Evolutionary conservation across 2,329 filamentous ascomycete genomes (phyloP), one percentile per base, ranked within the genome.

Genomic region (Nannizziopsis arthrosporioides): DNA sequence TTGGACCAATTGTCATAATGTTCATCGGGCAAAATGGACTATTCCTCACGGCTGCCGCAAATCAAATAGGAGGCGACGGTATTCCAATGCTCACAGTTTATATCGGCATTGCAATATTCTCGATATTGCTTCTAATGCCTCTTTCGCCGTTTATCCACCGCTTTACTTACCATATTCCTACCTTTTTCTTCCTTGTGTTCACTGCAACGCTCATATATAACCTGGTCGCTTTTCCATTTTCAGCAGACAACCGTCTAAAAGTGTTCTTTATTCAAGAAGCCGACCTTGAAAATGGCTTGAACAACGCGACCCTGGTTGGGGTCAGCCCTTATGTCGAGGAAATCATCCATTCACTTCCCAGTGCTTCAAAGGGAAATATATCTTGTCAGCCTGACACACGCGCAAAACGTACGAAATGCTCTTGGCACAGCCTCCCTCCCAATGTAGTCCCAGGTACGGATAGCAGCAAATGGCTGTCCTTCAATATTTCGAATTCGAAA

Each of bases 201-300:
- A 59, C 78, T 18, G 85, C 74, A 27, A 93, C 87, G 1, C 68
- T 93, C 22, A 75, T 89, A 48, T 96, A 94, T 70, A 94, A 93
- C 60, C 76, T 95, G 3, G 68, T 78, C 2, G 85, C 85, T 1
- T 95, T 94, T 64, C 92, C 92, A 0, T 96, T 96, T 66, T 92
- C 86, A 0, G 69, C 77, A 17, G 75, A 80, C 51, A 84, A 81
- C 61, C 78, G 86, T 34, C 79, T 94, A 64, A 96, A 96, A 65
- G 74, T 90, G 42, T 93, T 81, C 65, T 95, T 96, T 63, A 72
- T 85, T 43, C 89, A 98, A 62, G 77, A 77, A 8, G 72, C 95
- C 42, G 78, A 94, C 55, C 75, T 94, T 8, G 84, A 85, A 55
- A 78, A 74, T 3, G 81, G 81, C n/a, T 68, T 73, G 11, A 86